phyloP scores from a whole-genome alignment of 768 basidiomycete species.

The Trametopsis cervina region DNA sequence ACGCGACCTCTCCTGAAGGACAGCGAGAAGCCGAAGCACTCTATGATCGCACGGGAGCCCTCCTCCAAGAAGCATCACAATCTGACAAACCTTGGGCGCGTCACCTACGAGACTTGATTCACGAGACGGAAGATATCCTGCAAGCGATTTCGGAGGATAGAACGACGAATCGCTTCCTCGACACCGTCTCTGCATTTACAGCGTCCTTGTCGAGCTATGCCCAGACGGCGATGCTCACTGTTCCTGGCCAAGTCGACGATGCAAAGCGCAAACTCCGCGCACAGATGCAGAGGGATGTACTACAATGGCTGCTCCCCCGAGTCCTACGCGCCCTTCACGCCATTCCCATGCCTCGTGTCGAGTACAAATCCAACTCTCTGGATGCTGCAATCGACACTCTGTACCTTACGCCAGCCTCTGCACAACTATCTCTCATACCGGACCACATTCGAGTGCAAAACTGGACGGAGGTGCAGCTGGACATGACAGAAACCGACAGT shows the following conservation, averaged over 20 bases:
- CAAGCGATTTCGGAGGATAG: slow-evolving; percentile 14
- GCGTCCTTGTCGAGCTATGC: slow-evolving; percentile 1
- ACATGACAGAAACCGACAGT: slow-evolving; percentile 6
- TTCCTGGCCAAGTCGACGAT: not conserved
- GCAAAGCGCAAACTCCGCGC: slow-evolving; percentile 7
- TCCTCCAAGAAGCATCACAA: slow-evolving; percentile 6
- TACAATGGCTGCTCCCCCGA: slow-evolving; percentile 22
- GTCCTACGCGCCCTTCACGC: slow-evolving; percentile 15
- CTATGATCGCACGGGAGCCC: slow-evolving; percentile 13
- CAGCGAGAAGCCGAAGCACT: slow-evolving; percentile 7
- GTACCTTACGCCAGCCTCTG: slow-evolving; percentile 13
- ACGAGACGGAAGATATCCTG: slow-evolving; percentile 14
- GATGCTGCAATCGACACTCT: slow-evolving; percentile 21
- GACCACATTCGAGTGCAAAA: slow-evolving; percentile 18
- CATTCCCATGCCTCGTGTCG: slow-evolving; percentile 25
- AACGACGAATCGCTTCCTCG: slow-evolving; percentile 14
- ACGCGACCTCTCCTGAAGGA: slow-evolving; percentile 13
- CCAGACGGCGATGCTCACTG: not conserved
- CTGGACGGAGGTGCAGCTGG: slow-evolving; percentile 19
- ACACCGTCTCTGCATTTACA: slow-evolving; percentile 3
- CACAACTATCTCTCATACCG: slow-evolving; percentile 18
- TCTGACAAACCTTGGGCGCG: slow-evolving; percentile 7
- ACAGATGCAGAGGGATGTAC: slow-evolving; percentile 8
- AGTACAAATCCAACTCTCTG: slow-evolving; percentile 14
- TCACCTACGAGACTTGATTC: slow-evolving; percentile 10